A percentile compares a stretch with the other conserved stretches of the same genome.
Evolutionary conservation across 768 basidiomycete species (phyloP).

Genomic region (Tricholoma saponaceum): DNA sequence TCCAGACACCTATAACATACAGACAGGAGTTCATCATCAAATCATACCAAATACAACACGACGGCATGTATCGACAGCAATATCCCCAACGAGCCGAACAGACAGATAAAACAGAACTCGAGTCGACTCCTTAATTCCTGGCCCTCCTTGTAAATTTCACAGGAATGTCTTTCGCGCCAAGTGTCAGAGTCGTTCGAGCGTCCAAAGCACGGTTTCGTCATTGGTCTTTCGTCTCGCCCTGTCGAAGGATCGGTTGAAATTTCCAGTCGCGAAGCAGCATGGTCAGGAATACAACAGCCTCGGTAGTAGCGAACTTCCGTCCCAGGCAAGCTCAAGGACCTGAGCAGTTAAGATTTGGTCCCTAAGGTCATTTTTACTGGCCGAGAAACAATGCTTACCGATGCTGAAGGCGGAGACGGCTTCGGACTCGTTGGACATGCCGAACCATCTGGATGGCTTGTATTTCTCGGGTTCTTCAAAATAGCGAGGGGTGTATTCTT

Average conservation of each 20-base stretch:
- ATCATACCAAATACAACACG: no score
- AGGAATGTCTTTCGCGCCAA: constrained; percentile 30
- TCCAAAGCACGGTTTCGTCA: constrained; percentile 37
- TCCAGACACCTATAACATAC: no score
- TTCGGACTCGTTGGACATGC: constrained; percentile 36
- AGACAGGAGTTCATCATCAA: no score
- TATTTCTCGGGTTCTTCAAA: constrained; percentile 44
- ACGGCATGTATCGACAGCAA: no score
- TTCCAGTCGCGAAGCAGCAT: constrained; percentile 49
- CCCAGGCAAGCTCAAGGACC: constrained; percentile 53
- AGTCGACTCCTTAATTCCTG: not conserved
- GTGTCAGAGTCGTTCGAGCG: constrained; percentile 29
- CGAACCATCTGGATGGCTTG: constrained; percentile 50
- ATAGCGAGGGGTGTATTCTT: constrained; percentile 49
- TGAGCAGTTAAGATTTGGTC: not conserved
- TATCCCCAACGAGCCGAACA: no score
- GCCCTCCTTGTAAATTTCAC: constrained; percentile 27
- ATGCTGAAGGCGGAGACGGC: constrained; percentile 44
- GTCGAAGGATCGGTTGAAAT: constrained; percentile 39
- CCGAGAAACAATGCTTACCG: constrained; percentile 10
- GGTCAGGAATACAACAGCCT: constrained; percentile 50
- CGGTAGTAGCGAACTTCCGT: constrained; percentile 49
- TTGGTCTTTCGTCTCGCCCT: constrained; percentile 32
- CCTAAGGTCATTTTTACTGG: not conserved
- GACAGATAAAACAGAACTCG: no score